A percentile compares a stretch with the other conserved stretches of the same genome.
Evolutionary conservation across 2,329 filamentous ascomycete species (phyloP).

Genomic region (Talaromyces islandicus): DNA sequence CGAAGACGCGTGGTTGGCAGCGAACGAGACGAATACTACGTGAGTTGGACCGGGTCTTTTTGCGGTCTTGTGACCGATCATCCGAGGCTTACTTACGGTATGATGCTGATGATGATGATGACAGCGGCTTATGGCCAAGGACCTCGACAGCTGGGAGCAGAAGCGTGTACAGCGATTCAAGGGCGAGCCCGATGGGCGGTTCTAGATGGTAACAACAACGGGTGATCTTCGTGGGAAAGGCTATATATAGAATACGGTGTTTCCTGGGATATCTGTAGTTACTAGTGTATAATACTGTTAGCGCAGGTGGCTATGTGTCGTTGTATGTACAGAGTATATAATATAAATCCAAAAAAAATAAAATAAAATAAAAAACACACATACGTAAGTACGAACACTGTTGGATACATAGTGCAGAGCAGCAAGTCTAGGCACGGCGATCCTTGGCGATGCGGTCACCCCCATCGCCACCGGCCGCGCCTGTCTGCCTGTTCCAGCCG

Average conservation of each 20-base stretch:
- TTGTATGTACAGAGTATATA: too few species aligned
- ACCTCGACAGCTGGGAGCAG: slow-evolving; percentile 94
- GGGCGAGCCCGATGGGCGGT: slow-evolving; percentile 80
- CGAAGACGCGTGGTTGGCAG: slow-evolving; percentile 36
- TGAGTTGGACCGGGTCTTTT: slow-evolving; percentile 17
- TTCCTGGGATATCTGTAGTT: too few species aligned
- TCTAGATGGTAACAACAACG: slow-evolving; percentile 40
- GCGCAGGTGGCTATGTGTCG: too few species aligned
- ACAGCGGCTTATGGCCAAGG: slow-evolving; percentile 76
- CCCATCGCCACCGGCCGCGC: background rate
- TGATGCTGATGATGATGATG: background rate
- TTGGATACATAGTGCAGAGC: too few species aligned
- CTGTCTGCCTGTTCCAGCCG: background rate
- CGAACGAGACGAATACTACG: slow-evolving; percentile 45
- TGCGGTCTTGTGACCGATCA: background rate
- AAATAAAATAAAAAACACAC: too few species aligned
- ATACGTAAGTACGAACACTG: too few species aligned
- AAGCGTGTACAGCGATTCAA: slow-evolving; percentile 84
- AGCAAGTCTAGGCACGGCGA: background rate
- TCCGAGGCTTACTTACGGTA: background rate
- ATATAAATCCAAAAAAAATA: too few species aligned
- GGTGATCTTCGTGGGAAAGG: too few species aligned
- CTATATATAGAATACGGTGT: background rate
- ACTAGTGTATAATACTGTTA: too few species aligned
- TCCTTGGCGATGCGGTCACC: background rate